These are phyloP conservation scores for Platanus orientalis DNA, from an alignment of 164 flowering plant genomes.

Conservation along the genomic window DNA sequence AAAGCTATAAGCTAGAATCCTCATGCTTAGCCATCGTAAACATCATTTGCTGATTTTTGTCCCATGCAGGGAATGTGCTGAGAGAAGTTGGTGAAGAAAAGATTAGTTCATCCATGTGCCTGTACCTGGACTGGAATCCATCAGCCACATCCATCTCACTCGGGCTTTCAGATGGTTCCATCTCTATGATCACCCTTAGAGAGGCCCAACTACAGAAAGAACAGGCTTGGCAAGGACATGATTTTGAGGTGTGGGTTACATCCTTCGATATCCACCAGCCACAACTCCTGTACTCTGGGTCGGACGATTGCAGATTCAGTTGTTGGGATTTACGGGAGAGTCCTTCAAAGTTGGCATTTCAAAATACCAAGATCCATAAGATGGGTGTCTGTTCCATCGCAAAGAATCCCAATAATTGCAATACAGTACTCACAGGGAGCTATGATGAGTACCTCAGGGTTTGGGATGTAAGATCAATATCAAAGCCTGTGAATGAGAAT, in stretches of 20 bases:
- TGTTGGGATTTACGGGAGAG: constrained; percentile 83
- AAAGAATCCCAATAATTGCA: constrained; percentile 50
- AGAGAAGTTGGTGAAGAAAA: constrained; percentile 38
- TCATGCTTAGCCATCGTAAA: background rate
- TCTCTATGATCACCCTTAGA: constrained; percentile 41
- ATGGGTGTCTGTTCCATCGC: constrained; percentile 90
- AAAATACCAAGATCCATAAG: constrained; percentile 58
- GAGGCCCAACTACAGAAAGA: constrained; percentile 44
- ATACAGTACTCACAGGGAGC: constrained; percentile 72
- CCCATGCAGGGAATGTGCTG: constrained; percentile 37
- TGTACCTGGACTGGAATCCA: constrained; percentile 82
- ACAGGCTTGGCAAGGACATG: constrained; percentile 85
- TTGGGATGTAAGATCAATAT: constrained; percentile 80
- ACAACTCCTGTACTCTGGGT: constrained; percentile 69
- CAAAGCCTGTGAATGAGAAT: constrained; percentile 59
- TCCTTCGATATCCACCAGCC: constrained; percentile 78
- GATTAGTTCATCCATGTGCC: constrained; percentile 83
- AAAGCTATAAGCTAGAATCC: background rate
- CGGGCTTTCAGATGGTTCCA: constrained; percentile 84
- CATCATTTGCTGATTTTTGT: background rate
- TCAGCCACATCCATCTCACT: constrained; percentile 58
- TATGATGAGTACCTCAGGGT: constrained; percentile 78
- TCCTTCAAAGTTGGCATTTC: constrained; percentile 52
- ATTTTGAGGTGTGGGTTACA: constrained; percentile 85
- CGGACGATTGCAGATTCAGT: constrained; percentile 85